Conservation (phyloP, 2,329 filamentous ascomycete species). For the Massarina eburnea region DNA sequence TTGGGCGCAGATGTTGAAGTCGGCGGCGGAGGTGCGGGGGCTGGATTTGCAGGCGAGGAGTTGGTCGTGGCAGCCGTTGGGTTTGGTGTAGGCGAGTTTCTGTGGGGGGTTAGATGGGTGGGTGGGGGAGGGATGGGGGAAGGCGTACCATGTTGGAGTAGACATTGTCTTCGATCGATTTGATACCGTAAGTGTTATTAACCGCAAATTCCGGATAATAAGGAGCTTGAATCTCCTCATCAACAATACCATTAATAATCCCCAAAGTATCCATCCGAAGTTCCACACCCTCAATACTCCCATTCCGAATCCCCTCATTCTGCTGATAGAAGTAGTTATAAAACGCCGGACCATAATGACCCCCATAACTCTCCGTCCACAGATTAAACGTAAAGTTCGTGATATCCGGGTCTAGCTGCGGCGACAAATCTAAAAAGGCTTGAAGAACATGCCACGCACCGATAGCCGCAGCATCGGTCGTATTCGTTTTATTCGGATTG, state of each 20-base stretch:
- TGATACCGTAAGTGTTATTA: slow-evolving; percentile 58
- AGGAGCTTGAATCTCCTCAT: slow-evolving; percentile 48
- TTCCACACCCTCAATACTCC: slow-evolving; percentile 49
- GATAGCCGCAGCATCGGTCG: slow-evolving; percentile 36
- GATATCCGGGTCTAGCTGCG: slow-evolving; percentile 52
- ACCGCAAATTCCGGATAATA: slow-evolving; percentile 54
- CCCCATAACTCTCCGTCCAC: slow-evolving; percentile 49
- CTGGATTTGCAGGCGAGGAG: slow-evolving; percentile 49
- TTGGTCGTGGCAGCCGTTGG: slow-evolving; percentile 55
- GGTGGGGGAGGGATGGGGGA: too few relatives aligned
- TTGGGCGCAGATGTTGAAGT: slow-evolving; percentile 38
- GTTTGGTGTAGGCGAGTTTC: slow-evolving; percentile 49
- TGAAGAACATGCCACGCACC: slow-evolving; percentile 42
- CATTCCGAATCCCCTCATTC: slow-evolving; percentile 55
- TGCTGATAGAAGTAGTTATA: slow-evolving; percentile 60
- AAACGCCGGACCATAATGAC: slow-evolving; percentile 57
- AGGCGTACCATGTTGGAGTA: slow-evolving; percentile 42
- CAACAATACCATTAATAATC: slow-evolving; percentile 58
- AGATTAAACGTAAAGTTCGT: slow-evolving; percentile 55
- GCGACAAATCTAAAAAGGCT: slow-evolving; percentile 37
- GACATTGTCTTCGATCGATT: slow-evolving; percentile 50
- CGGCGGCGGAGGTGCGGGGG: slow-evolving; percentile 24
- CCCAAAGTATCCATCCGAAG: slow-evolving; percentile 58
- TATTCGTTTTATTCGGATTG: slow-evolving; percentile 32
- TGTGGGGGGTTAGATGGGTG: too few relatives aligned